A percentile compares a stretch with the other conserved stretches of the same genome.
These are phyloP conservation scores for Cyberlindnera euphorbiae DNA, from an alignment of 805 yeast species.

Conservation along the genomic window DNA sequence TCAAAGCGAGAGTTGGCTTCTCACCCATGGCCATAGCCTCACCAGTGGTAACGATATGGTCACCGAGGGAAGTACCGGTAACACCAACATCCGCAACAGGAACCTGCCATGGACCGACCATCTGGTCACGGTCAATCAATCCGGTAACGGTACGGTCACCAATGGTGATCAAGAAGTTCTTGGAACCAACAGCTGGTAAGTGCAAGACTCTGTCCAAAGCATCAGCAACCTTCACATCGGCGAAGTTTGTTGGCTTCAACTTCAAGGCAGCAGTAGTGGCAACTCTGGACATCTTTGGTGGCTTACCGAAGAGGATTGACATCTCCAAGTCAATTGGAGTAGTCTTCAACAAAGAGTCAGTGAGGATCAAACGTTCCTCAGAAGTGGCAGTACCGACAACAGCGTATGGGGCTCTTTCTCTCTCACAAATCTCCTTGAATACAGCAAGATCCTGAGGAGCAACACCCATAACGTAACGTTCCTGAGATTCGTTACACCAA, in stretches of 20 bases:
- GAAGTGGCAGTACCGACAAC: slow-evolving; percentile 92
- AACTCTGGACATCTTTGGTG: slow-evolving; percentile 87
- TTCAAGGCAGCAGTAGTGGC: slow-evolving; percentile 60
- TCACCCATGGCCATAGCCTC: slow-evolving; percentile 98
- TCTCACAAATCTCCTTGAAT: slow-evolving; percentile 76
- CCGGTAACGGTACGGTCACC: slow-evolving; percentile 99
- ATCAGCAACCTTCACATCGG: slow-evolving; percentile 43
- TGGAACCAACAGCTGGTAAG: slow-evolving; percentile 92
- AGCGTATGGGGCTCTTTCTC: slow-evolving; percentile 95
- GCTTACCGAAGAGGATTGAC: slow-evolving; percentile 93
- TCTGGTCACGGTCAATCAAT: slow-evolving; percentile 92
- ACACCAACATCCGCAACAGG: slow-evolving; percentile 99
- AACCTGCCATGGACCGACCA: slow-evolving; percentile 99
- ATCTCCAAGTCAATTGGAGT: slow-evolving; percentile 95
- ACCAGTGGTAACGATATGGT: slow-evolving; percentile 68
- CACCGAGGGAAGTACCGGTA: slow-evolving; percentile 85
- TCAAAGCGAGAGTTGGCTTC: slow-evolving; percentile 84
- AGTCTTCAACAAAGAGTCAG: slow-evolving; percentile 69
- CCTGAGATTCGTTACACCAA: slow-evolving; percentile 99
- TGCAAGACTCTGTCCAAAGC: slow-evolving; percentile 79
- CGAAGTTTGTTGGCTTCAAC: slow-evolving; percentile 35
- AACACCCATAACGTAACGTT: slow-evolving; percentile 93
- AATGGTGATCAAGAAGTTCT: slow-evolving; percentile 91
- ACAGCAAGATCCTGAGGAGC: slow-evolving; percentile 66
- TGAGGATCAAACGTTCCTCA: slow-evolving; percentile 76